Percentiles rank a stretch among this genome's conserved stretches.
These are phyloP conservation scores for Penicillium tannophilum DNA, from an alignment of 495 filamentous ascomycete species.

Conservation along the genomic window DNA sequence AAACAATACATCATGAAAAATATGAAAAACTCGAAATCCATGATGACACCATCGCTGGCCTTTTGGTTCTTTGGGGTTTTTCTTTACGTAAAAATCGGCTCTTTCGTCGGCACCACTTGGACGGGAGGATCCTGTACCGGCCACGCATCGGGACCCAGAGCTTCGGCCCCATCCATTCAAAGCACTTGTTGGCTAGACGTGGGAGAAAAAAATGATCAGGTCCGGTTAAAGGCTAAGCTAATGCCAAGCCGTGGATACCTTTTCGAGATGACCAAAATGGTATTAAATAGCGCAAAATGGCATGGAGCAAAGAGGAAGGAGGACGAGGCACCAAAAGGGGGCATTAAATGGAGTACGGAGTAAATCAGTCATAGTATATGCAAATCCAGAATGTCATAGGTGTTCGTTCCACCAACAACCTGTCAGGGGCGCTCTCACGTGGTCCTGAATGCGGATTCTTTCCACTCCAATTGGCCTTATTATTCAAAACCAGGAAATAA, in stretches of 20 bases:
- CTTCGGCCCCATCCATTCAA: constrained; percentile 8
- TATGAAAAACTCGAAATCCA: neutral
- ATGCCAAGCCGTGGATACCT: constrained; percentile 13
- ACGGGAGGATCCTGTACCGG: constrained; percentile 28
- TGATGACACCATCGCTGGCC: constrained; percentile 20
- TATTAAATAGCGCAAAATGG: constrained; percentile 1
- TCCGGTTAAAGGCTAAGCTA: constrained; percentile 11
- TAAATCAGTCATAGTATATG: neutral
- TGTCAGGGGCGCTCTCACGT: constrained; percentile 34
- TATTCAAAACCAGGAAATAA: neutral
- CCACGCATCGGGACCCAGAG: constrained; percentile 20
- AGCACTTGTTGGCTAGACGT: constrained; percentile 1
- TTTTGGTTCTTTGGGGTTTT: constrained; percentile 10
- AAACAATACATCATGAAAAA: neutral
- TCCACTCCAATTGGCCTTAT: constrained; percentile 14
- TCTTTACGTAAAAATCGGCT: constrained; percentile 43
- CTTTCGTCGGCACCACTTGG: constrained; percentile 22
- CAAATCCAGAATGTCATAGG: neutral
- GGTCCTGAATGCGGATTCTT: constrained; percentile 23
- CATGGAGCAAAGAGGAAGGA: neutral
- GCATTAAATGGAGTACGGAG: neutral
- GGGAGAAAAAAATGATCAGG: neutral
- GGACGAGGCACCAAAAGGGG: neutral
- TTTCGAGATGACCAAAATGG: neutral
- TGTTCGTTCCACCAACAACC: constrained; percentile 24